Evolutionary conservation across 768 basidiomycete genomes (phyloP).

Genomic region (Chiua virens): DNA sequence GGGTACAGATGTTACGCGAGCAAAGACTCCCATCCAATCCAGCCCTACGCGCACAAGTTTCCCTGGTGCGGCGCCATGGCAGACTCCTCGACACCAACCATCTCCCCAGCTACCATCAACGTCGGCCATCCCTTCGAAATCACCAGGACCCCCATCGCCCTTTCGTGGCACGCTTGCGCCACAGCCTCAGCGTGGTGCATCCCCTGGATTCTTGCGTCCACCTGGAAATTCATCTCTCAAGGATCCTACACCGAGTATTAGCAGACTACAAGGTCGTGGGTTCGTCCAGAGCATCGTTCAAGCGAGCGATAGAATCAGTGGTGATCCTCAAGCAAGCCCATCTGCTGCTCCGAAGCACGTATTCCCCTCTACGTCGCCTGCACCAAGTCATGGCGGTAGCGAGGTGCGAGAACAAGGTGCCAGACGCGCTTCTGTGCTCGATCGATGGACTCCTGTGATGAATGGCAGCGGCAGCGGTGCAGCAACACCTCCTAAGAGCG

Average conservation of each 20-base stretch:
- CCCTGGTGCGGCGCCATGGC: constrained; percentile 19
- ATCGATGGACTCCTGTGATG: constrained; percentile 62
- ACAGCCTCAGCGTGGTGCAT: constrained; percentile 42
- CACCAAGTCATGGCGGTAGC: constrained; percentile 33
- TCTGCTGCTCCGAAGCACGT: constrained; percentile 21
- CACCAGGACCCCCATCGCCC: constrained; percentile 38
- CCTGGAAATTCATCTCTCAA: constrained; percentile 47
- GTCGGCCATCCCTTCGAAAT: constrained; percentile 25
- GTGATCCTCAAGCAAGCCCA: constrained; percentile 33
- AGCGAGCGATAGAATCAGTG: constrained; percentile 56
- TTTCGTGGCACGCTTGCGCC: constrained; percentile 41
- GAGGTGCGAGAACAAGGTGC: constrained; percentile 39
- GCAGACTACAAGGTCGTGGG: constrained; percentile 78
- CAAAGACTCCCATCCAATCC: constrained; percentile 19
- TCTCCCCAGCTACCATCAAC: constrained; percentile 33
- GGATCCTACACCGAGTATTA: constrained; percentile 80
- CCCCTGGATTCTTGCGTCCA: constrained; percentile 58
- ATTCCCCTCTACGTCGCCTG: constrained; percentile 29
- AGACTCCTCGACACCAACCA: constrained; percentile 26
- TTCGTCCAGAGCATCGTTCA: constrained; percentile 85
- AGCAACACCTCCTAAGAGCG: constrained; percentile 41
- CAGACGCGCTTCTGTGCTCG: constrained; percentile 54
- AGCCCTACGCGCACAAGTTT: constrained; percentile 17
- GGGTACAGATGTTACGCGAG: constrained; percentile 13
- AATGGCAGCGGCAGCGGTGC: constrained; percentile 29